phyloP scores from a whole-genome alignment of 2,329 filamentous ascomycete species.

The Clarireedia paspali region DNA sequence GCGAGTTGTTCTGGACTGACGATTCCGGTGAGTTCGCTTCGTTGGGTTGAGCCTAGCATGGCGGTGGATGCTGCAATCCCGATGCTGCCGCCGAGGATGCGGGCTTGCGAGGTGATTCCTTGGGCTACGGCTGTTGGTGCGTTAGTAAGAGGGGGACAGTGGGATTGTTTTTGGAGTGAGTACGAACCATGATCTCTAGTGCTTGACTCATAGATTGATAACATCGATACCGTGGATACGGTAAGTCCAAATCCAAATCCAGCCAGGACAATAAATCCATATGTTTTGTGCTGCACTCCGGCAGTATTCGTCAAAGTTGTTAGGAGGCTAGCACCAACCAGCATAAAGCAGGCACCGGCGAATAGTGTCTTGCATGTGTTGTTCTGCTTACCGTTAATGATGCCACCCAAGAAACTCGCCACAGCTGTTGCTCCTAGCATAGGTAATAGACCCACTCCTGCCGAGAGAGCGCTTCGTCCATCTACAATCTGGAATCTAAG shows the following conservation, averaged over 20 bases:
- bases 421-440: constrained; percentile 49
- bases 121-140: constrained; percentile 42
- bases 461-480: constrained; percentile 42
- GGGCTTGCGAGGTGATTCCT: constrained; percentile 51
- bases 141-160: not conserved
- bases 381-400: constrained; percentile 35
- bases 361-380: constrained; percentile 45
- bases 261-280: constrained; percentile 48
- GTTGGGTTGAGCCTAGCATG: constrained; percentile 34
- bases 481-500: constrained; percentile 55
- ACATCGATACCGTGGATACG: constrained; percentile 33
- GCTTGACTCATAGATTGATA: constrained; percentile 45
- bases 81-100: constrained; percentile 52
- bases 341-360: constrained; percentile 41
- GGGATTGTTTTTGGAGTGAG: not conserved
- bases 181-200: constrained; percentile 30
- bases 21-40: constrained; percentile 10
- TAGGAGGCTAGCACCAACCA: constrained; percentile 45
- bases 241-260: constrained; percentile 50
- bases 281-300: constrained; percentile 24
- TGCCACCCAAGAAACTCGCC: constrained; percentile 26
- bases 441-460: constrained; percentile 50
- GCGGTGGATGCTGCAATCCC: constrained; percentile 53
- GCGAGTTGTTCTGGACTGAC: constrained; percentile 11
- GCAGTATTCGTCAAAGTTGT: constrained; percentile 27